Conservation (phyloP, 2,329 filamentous ascomycete genomes). For the Furcasterigmium furcatum region DNA sequence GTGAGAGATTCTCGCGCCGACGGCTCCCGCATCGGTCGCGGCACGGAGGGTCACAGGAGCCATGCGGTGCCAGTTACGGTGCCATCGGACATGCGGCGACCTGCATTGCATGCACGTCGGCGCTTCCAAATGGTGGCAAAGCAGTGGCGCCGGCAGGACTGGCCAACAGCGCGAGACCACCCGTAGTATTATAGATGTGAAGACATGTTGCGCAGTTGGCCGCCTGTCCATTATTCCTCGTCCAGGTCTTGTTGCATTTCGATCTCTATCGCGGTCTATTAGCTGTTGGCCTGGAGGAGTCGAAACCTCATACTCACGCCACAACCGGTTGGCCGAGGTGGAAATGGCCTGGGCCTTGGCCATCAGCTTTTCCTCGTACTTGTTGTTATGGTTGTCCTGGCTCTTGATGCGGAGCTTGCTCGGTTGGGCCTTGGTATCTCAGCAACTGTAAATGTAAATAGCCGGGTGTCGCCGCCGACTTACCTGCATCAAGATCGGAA, state of each 20-base stretch:
- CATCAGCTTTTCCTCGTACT: constrained; percentile 61
- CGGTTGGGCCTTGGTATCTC: constrained; percentile 55
- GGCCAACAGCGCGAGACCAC: too few species aligned
- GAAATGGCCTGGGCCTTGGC: constrained; percentile 67
- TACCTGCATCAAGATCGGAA: constrained; percentile 71
- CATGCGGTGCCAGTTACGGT: not conserved
- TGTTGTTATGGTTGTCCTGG: constrained; percentile 48
- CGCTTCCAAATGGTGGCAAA: not conserved
- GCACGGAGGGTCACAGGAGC: not conserved
- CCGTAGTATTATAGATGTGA: too few species aligned
- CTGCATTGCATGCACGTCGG: not conserved
- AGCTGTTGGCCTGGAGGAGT: not conserved
- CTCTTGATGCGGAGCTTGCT: constrained; percentile 57
- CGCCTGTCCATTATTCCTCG: constrained; percentile 29
- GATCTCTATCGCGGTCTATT: constrained; percentile 30
- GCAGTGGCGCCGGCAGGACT: not conserved
- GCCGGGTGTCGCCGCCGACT: constrained; percentile 10
- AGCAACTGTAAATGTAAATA: not conserved
- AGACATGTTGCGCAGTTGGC: not conserved
- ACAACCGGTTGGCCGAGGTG: constrained; percentile 65
- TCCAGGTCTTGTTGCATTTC: constrained; percentile 49
- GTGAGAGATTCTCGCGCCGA: too few species aligned
- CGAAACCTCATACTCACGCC: constrained; percentile 47
- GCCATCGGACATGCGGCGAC: not conserved
- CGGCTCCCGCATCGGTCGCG: not conserved